These are phyloP conservation scores for Eustoma russellianum DNA, from an alignment of 257 asterid species.

Conservation along the genomic window DNA sequence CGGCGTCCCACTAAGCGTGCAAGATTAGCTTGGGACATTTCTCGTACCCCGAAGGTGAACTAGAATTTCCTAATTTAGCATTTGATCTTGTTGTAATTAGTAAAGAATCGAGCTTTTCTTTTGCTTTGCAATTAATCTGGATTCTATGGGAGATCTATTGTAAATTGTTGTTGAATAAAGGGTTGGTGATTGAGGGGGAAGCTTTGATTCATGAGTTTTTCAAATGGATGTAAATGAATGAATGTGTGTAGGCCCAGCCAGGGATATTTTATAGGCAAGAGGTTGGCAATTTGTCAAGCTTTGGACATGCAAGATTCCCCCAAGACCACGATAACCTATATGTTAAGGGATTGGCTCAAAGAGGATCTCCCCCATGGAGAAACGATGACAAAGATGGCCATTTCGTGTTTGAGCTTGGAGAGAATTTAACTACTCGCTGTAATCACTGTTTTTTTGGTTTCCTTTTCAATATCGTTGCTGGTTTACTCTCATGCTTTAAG, in stretches of 20 bases:
- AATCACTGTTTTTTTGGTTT: constrained; percentile 22
- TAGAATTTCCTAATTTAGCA: background rate
- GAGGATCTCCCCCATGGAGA: constrained; percentile 55
- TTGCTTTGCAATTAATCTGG: background rate
- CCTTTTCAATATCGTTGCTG: constrained; percentile 10
- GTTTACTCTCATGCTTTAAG: background rate
- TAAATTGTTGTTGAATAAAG: background rate
- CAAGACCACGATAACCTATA: constrained; percentile 28
- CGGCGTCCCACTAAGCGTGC: constrained; percentile 43
- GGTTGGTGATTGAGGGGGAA: constrained; percentile 15
- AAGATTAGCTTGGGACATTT: constrained; percentile 35
- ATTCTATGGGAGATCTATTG: background rate
- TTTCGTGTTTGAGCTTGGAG: constrained; percentile 52
- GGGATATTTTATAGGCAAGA: constrained; percentile 44
- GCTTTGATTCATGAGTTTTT: constrained; percentile 10
- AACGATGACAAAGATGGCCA: constrained; percentile 56
- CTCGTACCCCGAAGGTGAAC: constrained; percentile 38
- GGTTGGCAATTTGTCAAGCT: constrained; percentile 41
- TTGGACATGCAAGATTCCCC: constrained; percentile 39
- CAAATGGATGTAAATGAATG: constrained; percentile 26
- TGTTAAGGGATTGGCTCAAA: constrained; percentile 36
- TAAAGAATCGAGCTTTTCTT: background rate
- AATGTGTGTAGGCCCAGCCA: constrained; percentile 47
- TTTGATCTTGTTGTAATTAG: background rate
- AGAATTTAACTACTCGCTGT: constrained; percentile 54